Base-by-base conservation (phyloP, 805 yeast genomes). In the Sugiyamaella qingdaonensis region DNA sequence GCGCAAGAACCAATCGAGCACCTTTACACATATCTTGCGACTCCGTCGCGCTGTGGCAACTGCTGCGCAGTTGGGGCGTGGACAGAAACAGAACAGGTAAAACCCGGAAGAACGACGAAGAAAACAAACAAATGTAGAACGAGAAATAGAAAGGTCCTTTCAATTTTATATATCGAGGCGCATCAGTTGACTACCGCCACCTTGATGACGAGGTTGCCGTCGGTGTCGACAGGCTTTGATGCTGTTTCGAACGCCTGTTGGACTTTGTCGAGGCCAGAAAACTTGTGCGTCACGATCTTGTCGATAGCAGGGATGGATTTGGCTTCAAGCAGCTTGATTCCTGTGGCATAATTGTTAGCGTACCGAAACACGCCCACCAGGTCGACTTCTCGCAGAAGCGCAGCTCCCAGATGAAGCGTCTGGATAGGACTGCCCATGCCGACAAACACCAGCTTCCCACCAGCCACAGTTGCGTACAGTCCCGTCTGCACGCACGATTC, bases 361-460 rank as follows among this genome's bases (percentile, higher is more conserved):
- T 66, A 66, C 21, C 69, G 52, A 53, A 66, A 63, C 10, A 66
- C 69, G 5, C 69, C 69, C 4, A 65, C 50, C n/a, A 66, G 54
- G 41, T 66, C 70, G 19, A 66, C 64, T 48, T 66, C 69, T 11
- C 69, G 59, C 14, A 60, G 50, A 29, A 59, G 56, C 18, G 70
- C 69, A 8, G 69, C 54, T 11, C 62, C 65, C 19, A 66, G 48
- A 49, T 66, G 70, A 10, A 67, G 57, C n/a, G 68, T 66, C 42
- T 62, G 68, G 21, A 65, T 48, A n/a, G 69, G 69, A 49, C 78
- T 80, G 18, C 95, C 92, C 82, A 86, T 86, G 43, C 96, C 96
- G 33, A 88, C 92, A 69, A 87, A 95, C 41, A 87, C 88, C 61
- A 78, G 81, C 48, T 82, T 74, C 24, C 95, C 96, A 55, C 88